phyloP scores from a whole-genome alignment of 2,329 filamentous ascomycete species.

The Sclerotiophoma versabilis region DNA sequence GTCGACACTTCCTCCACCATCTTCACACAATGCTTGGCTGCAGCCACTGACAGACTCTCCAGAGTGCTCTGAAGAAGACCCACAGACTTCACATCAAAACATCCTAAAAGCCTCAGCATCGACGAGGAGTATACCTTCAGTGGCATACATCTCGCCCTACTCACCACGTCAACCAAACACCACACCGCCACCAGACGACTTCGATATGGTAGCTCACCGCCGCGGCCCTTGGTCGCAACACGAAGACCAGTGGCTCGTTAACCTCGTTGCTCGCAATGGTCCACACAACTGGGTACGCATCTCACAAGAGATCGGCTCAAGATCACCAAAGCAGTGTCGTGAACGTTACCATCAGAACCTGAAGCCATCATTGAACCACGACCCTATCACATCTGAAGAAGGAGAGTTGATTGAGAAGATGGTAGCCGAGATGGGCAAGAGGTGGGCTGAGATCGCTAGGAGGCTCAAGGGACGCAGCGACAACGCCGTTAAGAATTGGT shows the following conservation, averaged over 20 bases:
- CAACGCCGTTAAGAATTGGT: conserved; percentile 98
- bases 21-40: neutral
- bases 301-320: conserved; percentile 74
- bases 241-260: conserved; percentile 75
- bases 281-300: conserved; percentile 92
- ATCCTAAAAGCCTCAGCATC: neutral
- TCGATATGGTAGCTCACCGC: conserved; percentile 63
- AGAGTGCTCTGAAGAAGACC: neutral
- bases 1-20: neutral
- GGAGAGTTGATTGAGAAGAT: conserved; percentile 76
- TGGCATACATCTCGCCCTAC: conserved; percentile 11
- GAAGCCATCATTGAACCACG: conserved; percentile 79
- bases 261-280: conserved; percentile 74
- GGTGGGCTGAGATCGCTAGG: conserved; percentile 92
- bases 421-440: conserved; percentile 80
- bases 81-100: neutral
- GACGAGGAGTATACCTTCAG: conserved; percentile 1
- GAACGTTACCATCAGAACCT: conserved; percentile 95
- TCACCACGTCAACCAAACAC: neutral
- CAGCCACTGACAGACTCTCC: conserved; percentile 7
- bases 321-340: conserved; percentile 92
- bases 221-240: conserved; percentile 83
- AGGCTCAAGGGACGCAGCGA: conserved; percentile 84
- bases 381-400: conserved; percentile 80
- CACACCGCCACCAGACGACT: conserved; percentile 11